Conservation (phyloP, 805 yeast genomes). For the Metschnikowia picachoensis region DNA sequence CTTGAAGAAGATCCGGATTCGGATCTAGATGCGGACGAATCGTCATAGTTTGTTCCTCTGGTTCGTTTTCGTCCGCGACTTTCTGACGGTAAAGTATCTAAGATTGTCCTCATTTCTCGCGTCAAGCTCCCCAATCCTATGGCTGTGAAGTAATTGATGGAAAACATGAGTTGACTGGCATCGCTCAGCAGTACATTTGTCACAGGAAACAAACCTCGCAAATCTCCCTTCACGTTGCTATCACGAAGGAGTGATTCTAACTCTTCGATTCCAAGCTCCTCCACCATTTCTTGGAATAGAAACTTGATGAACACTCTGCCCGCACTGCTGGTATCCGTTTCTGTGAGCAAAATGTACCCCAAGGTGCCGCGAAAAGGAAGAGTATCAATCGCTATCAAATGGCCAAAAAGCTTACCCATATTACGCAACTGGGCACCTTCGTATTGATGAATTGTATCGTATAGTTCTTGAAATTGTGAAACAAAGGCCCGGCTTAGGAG, state of each 20-base stretch:
- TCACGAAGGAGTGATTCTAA: constrained; percentile 50
- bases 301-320: constrained; percentile 78
- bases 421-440: constrained; percentile 75
- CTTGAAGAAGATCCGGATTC: constrained; percentile 21
- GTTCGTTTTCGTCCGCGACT: constrained; percentile 19
- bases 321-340: constrained; percentile 72
- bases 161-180: constrained; percentile 59
- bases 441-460: constrained; percentile 55
- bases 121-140: constrained; percentile 84
- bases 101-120: constrained; percentile 67
- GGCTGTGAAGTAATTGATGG: constrained; percentile 90
- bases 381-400: constrained; percentile 65
- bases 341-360: constrained; percentile 55
- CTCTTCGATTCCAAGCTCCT: constrained; percentile 61
- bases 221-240: constrained; percentile 43
- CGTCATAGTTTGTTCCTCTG: constrained; percentile 3
- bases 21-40: constrained; percentile 10
- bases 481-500: constrained; percentile 59
- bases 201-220: constrained; percentile 64
- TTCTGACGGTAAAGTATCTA: constrained; percentile 32
- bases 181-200: constrained; percentile 28
- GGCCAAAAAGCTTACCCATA: constrained; percentile 84
- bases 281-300: constrained; percentile 72
- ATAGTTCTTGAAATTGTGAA: constrained; percentile 51
- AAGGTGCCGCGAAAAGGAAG: constrained; percentile 59